phyloP scores from a whole-genome alignment of 108 stramenopile genomes.

The Nannochloropsis salina region DNA sequence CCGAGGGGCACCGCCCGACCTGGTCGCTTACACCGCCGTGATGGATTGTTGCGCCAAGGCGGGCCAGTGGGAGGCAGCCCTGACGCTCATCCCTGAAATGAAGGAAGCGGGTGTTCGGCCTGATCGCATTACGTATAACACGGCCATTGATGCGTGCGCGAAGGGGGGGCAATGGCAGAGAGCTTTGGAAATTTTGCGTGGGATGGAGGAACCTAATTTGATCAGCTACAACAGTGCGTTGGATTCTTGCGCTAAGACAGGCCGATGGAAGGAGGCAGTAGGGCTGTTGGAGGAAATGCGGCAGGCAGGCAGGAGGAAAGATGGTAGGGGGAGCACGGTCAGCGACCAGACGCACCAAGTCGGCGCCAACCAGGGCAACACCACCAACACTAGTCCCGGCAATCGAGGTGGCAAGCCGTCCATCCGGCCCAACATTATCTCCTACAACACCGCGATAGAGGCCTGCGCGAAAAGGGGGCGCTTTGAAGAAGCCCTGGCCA shows the following conservation, averaged over 20 bases:
- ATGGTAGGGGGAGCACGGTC: neutral
- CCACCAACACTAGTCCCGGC: neutral
- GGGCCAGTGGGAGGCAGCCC: conserved; percentile 31
- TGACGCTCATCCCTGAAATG: conserved; percentile 30
- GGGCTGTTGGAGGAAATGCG: conserved; percentile 29
- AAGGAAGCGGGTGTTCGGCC: conserved; percentile 22
- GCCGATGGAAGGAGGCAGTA: conserved; percentile 27
- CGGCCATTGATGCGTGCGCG: conserved; percentile 30
- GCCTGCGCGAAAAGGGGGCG: conserved; percentile 33
- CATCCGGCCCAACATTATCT: conserved; percentile 35
- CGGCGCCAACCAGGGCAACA: neutral
- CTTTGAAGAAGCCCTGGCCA: conserved; percentile 34
- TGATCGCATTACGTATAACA: conserved; percentile 21
- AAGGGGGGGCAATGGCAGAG: conserved; percentile 11
- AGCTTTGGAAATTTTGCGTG: conserved; percentile 27
- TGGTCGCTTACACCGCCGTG: conserved; percentile 30
- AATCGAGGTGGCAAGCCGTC: neutral
- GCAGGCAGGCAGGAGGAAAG: neutral
- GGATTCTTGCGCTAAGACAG: conserved; percentile 32
- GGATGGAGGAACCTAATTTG: conserved; percentile 27
- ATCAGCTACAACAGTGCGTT: conserved; percentile 43
- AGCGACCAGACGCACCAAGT: neutral
- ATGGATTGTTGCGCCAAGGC: conserved; percentile 26
- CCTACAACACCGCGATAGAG: conserved; percentile 37
- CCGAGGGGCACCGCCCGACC: conserved; percentile 24